Base-by-base conservation (phyloP, 495 filamentous ascomycete species). In the Penicillium angulare region DNA sequence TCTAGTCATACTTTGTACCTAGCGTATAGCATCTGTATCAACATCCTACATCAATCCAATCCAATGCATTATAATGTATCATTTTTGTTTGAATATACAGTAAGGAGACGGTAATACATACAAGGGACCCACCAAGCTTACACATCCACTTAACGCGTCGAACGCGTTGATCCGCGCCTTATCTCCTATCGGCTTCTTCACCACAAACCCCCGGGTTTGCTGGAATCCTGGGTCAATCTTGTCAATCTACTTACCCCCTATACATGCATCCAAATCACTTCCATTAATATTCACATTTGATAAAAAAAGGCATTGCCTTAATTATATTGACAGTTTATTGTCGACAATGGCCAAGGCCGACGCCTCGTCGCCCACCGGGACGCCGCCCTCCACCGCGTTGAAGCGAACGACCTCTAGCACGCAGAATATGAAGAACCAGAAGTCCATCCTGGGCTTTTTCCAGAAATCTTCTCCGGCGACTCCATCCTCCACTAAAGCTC, bases 371-470 rank as follows among this genome's bases (percentile, higher is more conserved):
- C 72, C 74, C 21, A 60, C 75, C 7, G 65, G 68, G 42, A 75
- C 73, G 49, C 69, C 75, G 18, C 59, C 69, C 1, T 60, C 72
- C 12, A 53, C 51, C 3, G 65, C 58, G 33, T 61, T 80, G 32
- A 78, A 75, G 55, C 66, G 69, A 52, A 59, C 77, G 4, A 77
- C 69, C 10, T 71, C 76, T 16, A 76, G 68, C 47, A 66, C 71
- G 2, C 72, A 77, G 50, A 76, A 74, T 27, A 77, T 80, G 72
- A 90, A 86, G 61, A 86, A 82, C 60, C 86, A 92, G 69, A 89
- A 85, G 55, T 82, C 80, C 8, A 93, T 96, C 43, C 75, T 91
- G 3, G 87, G 89, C 29, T 96, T 96, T 76, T 95, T 96, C 57
- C 77, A 86, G 48, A 92, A 87, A 59, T 80, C 80, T 9, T 70